phyloP scores from a whole-genome alignment of 2,329 filamentous ascomycete genomes.

The Xylariaceae sp. region DNA sequence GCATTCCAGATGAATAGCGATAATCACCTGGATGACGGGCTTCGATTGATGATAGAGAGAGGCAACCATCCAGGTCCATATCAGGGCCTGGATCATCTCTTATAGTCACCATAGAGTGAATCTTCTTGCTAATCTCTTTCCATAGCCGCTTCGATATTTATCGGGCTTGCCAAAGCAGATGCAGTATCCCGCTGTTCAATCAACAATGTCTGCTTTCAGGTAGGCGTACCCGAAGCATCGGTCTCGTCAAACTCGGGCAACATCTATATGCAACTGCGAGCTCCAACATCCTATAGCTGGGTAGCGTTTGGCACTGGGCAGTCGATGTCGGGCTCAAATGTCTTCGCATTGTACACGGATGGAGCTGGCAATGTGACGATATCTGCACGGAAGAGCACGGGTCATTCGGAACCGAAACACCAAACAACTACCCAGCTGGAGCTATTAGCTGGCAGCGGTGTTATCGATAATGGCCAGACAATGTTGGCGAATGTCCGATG shows the following conservation, averaged over 20 bases:
- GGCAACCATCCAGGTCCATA: no score
- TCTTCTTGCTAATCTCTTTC: neutral
- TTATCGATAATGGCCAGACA: slow-evolving; percentile 39
- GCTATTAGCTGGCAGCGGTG: slow-evolving; percentile 55
- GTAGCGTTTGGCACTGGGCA: slow-evolving; percentile 53
- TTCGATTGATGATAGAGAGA: neutral
- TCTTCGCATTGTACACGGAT: slow-evolving; percentile 59
- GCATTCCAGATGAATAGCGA: no score
- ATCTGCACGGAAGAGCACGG: slow-evolving; percentile 48
- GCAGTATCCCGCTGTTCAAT: slow-evolving; percentile 39
- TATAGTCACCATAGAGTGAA: no score
- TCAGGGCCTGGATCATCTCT: no score
- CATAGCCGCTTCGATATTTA: slow-evolving; percentile 23
- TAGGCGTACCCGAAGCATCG: slow-evolving; percentile 50
- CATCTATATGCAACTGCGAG: slow-evolving; percentile 57
- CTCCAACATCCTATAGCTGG: slow-evolving; percentile 50
- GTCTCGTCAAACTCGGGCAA: slow-evolving; percentile 46
- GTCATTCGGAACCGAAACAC: slow-evolving; percentile 43
- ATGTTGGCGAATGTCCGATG: slow-evolving; percentile 59
- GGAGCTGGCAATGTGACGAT: slow-evolving; percentile 56
- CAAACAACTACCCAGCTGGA: slow-evolving; percentile 43
- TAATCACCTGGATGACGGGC: no score
- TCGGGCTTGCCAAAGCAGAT: slow-evolving; percentile 25
- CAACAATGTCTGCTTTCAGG: slow-evolving; percentile 47
- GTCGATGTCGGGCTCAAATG: slow-evolving; percentile 51